Evolutionary conservation across 2,329 filamentous ascomycete species (phyloP).

Genomic region (Chrysoporthe austroafricana): DNA sequence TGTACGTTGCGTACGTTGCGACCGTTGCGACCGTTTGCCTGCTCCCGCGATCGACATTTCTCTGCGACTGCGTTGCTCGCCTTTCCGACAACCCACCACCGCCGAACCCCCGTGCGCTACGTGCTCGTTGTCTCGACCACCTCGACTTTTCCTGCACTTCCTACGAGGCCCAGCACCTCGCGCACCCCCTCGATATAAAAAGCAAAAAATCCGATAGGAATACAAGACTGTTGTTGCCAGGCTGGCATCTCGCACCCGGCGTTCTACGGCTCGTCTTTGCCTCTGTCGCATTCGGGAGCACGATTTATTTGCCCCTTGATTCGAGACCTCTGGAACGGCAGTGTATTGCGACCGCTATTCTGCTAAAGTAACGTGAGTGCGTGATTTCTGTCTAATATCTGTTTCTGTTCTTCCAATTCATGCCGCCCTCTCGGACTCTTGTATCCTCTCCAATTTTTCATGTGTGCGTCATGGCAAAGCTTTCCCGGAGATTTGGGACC

Average conservation of each 20-base stretch:
- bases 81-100: constrained; percentile 11
- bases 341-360: constrained; percentile 17
- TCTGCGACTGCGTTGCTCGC: constrained; percentile 15
- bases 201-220: constrained; percentile 4
- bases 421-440: constrained; percentile 3
- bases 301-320: constrained; percentile 5
- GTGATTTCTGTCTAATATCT: constrained; percentile 1
- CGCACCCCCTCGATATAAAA: neutral
- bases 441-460: constrained; percentile 3
- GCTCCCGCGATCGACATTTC: constrained; percentile 20
- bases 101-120: constrained; percentile 5
- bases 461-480: constrained; percentile 27
- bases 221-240: constrained; percentile 7
- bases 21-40: constrained; percentile 8
- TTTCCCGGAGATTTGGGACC: constrained; percentile 24
- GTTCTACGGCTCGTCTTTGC: constrained; percentile 13
- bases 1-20: constrained; percentile 16
- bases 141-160: constrained; percentile 7
- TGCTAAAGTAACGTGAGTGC: constrained; percentile 22
- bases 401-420: constrained; percentile 6
- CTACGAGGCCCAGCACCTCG: neutral
- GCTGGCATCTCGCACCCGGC: constrained; percentile 10
- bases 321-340: constrained; percentile 9
- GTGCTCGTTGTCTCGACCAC: constrained; percentile 10
- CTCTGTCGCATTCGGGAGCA: constrained; percentile 17